These are phyloP conservation scores for Fusarium sp. DNA, from an alignment of 2,329 filamentous ascomycete species.

Conservation along the genomic window DNA sequence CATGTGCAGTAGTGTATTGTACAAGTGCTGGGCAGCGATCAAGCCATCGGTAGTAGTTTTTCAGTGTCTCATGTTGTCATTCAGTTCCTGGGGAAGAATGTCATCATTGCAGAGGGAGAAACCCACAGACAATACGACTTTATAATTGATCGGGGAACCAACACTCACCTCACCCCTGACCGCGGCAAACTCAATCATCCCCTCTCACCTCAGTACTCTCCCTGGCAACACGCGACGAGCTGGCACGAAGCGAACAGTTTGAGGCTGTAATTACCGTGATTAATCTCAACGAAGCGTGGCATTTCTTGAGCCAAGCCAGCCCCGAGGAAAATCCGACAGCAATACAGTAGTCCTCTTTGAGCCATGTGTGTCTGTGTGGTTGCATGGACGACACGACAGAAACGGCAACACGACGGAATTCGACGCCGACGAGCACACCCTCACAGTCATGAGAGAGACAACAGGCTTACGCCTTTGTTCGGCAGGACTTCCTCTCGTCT, in stretches of 20 bases:
- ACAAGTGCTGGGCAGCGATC: not conserved
- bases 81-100: conserved; percentile 12
- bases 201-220: not conserved
- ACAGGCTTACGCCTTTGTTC: conserved; percentile 15
- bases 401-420: conserved; percentile 38
- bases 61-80: not conserved
- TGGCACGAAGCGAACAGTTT: not conserved
- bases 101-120: conserved; percentile 12
- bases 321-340: conserved; percentile 2
- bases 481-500: conserved; percentile 22
- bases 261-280: conserved; percentile 9
- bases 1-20: conserved; percentile 2
- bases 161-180: conserved; percentile 1
- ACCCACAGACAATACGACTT: conserved; percentile 4
- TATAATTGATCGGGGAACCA: conserved; percentile 18
- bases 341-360: conserved; percentile 20
- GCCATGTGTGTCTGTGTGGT: conserved; percentile 40
- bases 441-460: not conserved
- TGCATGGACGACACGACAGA: conserved; percentile 24
- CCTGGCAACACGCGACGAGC: not conserved
- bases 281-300: conserved; percentile 7
- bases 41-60: not conserved
- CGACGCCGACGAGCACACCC: conserved; percentile 39
- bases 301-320: conserved; percentile 12
- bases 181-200: conserved; percentile 25